Base-by-base conservation (phyloP, 2,329 filamentous ascomycete genomes). In the Phoma sp. region DNA sequence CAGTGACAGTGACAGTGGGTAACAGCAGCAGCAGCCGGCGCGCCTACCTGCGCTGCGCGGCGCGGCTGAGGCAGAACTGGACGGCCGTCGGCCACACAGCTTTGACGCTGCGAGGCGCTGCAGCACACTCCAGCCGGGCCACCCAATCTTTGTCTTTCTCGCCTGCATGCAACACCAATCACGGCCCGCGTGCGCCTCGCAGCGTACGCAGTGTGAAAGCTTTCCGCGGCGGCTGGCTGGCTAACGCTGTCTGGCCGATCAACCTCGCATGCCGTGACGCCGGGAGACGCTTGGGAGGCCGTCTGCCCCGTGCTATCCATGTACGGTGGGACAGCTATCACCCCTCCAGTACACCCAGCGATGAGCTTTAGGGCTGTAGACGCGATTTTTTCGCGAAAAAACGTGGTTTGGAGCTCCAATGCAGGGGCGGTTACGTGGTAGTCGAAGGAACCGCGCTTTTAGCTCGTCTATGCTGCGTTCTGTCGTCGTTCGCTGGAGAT, bases 371-470 rank as follows among this genome's bases (percentile, higher is more conserved):
- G 64, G 62, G 64, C 67, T 67, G 58, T 60, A 70, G 60, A 70
- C 61, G 62, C 60, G 58, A 55, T 56, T 66, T 70, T 71, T 68
- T 55, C 60, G 64, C 64, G 30, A 61, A 68, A 72, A 71, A 68
- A 69, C 62, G 67, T 66, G 62, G 59, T 46, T 46, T 36, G 52
- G 55, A 62, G 60, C 60, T 59, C 60, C 55, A 52, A 66, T 61
- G 66, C 66, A 67, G 68, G 63, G 61, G 57, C 52, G 30, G 57
- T 52, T 67, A 47, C 54, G 52, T 46, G 54, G 40, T 52, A 53
- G 48, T 61, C 61, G 60, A 67, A 67, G 62, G 60, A 67, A 64
- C 62, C 60, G 61, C 61, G 55, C 58, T 59, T 60, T 66, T 59
- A 52, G 61, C 61, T 48, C 66, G 55, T 60, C 48, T 52, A 55